These are phyloP conservation scores for Leccinum arenicola DNA, from an alignment of 768 basidiomycete genomes.

Conservation along the genomic window DNA sequence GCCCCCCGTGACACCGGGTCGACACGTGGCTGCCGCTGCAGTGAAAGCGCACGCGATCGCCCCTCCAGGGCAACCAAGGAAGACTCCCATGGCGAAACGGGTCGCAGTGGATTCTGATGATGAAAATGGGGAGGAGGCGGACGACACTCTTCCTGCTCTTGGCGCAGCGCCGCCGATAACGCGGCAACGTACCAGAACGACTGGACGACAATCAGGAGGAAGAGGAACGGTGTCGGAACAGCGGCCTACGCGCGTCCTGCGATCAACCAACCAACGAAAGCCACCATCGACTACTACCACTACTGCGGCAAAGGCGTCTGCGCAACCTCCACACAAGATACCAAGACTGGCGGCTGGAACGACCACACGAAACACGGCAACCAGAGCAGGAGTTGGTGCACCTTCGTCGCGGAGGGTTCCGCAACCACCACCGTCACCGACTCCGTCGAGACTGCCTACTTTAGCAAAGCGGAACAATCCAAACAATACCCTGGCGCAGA, in stretches of 20 bases:
- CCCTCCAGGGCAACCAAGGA: conserved; percentile 82
- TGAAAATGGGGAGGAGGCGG: conserved; percentile 52
- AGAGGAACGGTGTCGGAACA: conserved; percentile 68
- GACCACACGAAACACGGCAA: conserved; percentile 47
- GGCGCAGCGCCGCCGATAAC: conserved; percentile 43
- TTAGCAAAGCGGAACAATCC: conserved; percentile 54
- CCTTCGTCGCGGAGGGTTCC: conserved; percentile 36
- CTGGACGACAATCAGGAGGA: conserved; percentile 36
- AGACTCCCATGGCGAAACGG: conserved; percentile 81
- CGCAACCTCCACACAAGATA: conserved; percentile 62
- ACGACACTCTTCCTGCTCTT: conserved; percentile 65
- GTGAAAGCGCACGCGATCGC: conserved; percentile 70
- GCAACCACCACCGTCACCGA: conserved; percentile 59
- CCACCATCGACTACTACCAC: conserved; percentile 39
- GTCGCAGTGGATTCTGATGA: conserved; percentile 64
- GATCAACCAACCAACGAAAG: conserved; percentile 60
- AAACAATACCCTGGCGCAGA: conserved; percentile 48
- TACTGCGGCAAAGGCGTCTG: conserved; percentile 39
- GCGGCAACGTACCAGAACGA: conserved; percentile 36
- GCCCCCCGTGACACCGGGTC: conserved; percentile 80
- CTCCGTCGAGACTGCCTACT: conserved; percentile 76
- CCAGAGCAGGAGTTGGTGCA: conserved; percentile 28
- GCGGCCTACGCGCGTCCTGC: conserved; percentile 68
- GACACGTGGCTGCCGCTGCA: conserved; percentile 66
- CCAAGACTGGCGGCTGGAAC: conserved; percentile 58